A percentile compares a stretch with the other conserved stretches of the same genome.
Evolutionary conservation across 2,329 filamentous ascomycete species (phyloP).

Genomic region (Metarhizium album): DNA sequence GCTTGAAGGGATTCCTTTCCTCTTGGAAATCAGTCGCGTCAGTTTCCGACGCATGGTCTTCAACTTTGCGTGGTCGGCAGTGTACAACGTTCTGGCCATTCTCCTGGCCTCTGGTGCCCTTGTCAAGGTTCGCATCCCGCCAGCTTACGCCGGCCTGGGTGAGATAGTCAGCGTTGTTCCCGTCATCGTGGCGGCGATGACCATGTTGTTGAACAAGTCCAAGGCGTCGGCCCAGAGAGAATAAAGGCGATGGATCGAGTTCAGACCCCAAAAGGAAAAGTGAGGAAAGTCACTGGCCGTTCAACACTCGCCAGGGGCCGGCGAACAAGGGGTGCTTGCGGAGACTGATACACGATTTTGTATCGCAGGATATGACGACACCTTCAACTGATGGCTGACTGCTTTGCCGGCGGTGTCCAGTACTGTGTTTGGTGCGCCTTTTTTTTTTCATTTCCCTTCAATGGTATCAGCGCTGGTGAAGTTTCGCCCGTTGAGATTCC

Average conservation of each 20-base stretch:
- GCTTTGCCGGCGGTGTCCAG: neutral
- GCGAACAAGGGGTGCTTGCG: neutral
- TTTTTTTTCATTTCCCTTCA: neutral
- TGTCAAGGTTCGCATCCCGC: constrained; percentile 39
- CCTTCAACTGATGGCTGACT: neutral
- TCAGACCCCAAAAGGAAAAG: neutral
- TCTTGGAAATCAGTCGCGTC: constrained; percentile 35
- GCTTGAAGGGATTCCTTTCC: constrained; percentile 37
- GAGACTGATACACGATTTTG: neutral
- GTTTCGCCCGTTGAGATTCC: too few relatives aligned
- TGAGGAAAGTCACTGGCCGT: neutral
- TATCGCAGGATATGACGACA: neutral
- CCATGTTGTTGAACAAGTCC: constrained; percentile 17
- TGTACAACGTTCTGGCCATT: constrained; percentile 54
- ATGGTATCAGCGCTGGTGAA: neutral
- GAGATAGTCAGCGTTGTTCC: constrained; percentile 56
- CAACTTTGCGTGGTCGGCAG: constrained; percentile 51
- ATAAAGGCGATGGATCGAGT: neutral
- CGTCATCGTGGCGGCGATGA: constrained; percentile 33
- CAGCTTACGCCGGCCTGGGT: constrained; percentile 45
- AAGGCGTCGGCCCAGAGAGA: constrained; percentile 1
- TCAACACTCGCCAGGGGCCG: constrained; percentile 2
- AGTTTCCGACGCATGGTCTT: constrained; percentile 35
- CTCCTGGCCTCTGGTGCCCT: constrained; percentile 49
- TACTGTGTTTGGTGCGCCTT: neutral